These are phyloP conservation scores for Talaromyces atroroseus DNA, from an alignment of 2,329 filamentous ascomycete genomes.

Conservation along the genomic window DNA sequence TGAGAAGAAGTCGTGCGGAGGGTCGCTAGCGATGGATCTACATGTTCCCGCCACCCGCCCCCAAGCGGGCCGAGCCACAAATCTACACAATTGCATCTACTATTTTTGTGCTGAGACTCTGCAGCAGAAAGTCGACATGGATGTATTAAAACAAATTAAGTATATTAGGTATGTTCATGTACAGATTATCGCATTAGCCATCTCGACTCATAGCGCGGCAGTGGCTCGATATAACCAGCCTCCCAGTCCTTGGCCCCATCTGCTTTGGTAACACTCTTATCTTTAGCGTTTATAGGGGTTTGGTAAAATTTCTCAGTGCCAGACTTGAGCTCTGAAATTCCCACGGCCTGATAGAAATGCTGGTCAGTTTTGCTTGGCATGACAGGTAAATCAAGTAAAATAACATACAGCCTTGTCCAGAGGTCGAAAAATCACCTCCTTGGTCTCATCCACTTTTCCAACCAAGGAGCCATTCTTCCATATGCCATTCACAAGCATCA, in stretches of 20 bases:
- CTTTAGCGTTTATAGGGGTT: neutral
- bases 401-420: neutral
- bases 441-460: constrained; percentile 11
- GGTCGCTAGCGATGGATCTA: too few relatives aligned
- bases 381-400: neutral
- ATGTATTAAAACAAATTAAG: too few relatives aligned
- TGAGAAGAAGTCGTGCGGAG: too few relatives aligned
- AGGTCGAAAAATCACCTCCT: constrained; percentile 5
- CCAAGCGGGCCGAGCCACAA: too few relatives aligned
- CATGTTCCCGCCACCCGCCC: too few relatives aligned
- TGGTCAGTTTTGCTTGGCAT: neutral
- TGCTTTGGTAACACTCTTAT: neutral
- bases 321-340: too few relatives aligned
- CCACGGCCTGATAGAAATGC: too few relatives aligned
- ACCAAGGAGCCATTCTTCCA: constrained; percentile 16
- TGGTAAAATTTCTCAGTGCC: too few relatives aligned
- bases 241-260: neutral
- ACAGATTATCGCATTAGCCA: neutral
- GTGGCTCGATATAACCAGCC: neutral
- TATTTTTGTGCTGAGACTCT: too few relatives aligned
- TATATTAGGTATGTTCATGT: too few relatives aligned
- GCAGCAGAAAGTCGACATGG: too few relatives aligned
- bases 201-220: neutral
- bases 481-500: constrained; percentile 18
- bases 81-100: too few relatives aligned